phyloP scores from a whole-genome alignment of 768 basidiomycete species.

The Trametes cubensis region DNA sequence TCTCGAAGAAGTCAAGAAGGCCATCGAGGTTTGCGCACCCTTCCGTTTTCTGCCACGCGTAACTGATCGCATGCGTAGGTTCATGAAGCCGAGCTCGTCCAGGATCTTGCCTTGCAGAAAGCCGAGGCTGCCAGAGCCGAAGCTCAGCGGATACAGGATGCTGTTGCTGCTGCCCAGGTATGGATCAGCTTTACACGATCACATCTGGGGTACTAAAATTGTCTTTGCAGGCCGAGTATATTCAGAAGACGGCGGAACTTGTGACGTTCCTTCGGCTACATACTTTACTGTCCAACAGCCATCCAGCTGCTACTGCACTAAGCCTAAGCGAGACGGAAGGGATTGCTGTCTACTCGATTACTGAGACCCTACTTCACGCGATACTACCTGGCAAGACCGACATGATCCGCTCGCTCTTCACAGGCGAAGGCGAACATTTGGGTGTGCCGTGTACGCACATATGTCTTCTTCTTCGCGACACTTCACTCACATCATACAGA shows the following conservation, averaged over 20 bases:
- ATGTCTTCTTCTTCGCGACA: conserved; percentile 4
- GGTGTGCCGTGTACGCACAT: conserved; percentile 64
- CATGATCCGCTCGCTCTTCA: conserved; percentile 57
- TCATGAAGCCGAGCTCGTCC: conserved; percentile 64
- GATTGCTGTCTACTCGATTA: conserved; percentile 54
- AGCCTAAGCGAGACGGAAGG: conserved; percentile 55
- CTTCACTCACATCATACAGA: conserved; percentile 43
- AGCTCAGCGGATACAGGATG: conserved; percentile 54
- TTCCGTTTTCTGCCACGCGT: not conserved
- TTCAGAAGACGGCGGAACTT: conserved; percentile 50
- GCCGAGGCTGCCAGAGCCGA: conserved; percentile 60
- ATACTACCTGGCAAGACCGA: conserved; percentile 53
- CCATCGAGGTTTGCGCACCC: conserved; percentile 63
- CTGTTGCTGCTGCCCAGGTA: conserved; percentile 64
- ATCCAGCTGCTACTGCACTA: conserved; percentile 45
- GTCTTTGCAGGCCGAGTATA: conserved; percentile 44
- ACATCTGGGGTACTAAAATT: not conserved
- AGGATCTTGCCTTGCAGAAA: conserved; percentile 57
- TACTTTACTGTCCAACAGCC: conserved; percentile 48
- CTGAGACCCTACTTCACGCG: conserved; percentile 58
- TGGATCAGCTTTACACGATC: not conserved
- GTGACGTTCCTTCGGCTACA: conserved; percentile 64
- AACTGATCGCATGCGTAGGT: conserved; percentile 40
- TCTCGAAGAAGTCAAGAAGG: conserved; percentile 80
- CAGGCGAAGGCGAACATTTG: conserved; percentile 59